A percentile compares a stretch with the other conserved stretches of the same genome.
These are phyloP conservation scores for Avena insularis DNA, from an alignment of 176 grass and related monocot genomes.

Conservation along the genomic window DNA sequence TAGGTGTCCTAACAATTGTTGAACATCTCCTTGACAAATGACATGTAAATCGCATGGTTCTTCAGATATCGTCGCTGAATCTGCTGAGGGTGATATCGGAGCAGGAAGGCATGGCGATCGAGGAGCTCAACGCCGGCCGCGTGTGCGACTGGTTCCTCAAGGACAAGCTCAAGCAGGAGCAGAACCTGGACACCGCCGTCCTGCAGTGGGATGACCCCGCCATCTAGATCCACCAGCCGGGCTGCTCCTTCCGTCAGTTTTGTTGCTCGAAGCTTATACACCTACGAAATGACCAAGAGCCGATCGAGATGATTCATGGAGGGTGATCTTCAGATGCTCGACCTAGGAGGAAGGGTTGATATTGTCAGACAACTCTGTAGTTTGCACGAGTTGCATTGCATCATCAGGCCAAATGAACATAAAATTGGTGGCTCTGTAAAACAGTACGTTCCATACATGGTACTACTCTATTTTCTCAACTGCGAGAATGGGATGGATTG, in stretches of 20 bases:
- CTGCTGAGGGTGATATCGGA: conserved; percentile 88
- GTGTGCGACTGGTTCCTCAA: conserved; percentile 98
- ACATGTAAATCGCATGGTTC: background rate
- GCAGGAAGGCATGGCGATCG: conserved; percentile 79
- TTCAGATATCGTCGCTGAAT: conserved; percentile 95
- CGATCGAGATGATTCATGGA: background rate
- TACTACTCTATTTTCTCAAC: too few relatives aligned
- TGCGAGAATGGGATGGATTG: background rate
- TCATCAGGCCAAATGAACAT: too few relatives aligned
- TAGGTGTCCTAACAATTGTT: too few relatives aligned
- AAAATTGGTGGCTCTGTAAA: too few relatives aligned
- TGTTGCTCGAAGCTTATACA: too few relatives aligned
- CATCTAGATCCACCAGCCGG: conserved; percentile 1
- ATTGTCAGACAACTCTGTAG: too few relatives aligned
- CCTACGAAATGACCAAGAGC: background rate
- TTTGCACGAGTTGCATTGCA: too few relatives aligned
- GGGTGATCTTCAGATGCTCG: background rate
- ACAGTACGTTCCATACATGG: too few relatives aligned
- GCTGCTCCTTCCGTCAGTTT: background rate
- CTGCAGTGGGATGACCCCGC: conserved; percentile 89
- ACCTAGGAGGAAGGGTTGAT: too few relatives aligned
- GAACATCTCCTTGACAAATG: background rate
- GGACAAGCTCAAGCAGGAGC: conserved; percentile 91
- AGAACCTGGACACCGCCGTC: conserved; percentile 64
- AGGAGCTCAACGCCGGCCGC: conserved; percentile 89